Conservation (phyloP, 805 yeast genomes). For the Zygosaccharomyces bailii region DNA sequence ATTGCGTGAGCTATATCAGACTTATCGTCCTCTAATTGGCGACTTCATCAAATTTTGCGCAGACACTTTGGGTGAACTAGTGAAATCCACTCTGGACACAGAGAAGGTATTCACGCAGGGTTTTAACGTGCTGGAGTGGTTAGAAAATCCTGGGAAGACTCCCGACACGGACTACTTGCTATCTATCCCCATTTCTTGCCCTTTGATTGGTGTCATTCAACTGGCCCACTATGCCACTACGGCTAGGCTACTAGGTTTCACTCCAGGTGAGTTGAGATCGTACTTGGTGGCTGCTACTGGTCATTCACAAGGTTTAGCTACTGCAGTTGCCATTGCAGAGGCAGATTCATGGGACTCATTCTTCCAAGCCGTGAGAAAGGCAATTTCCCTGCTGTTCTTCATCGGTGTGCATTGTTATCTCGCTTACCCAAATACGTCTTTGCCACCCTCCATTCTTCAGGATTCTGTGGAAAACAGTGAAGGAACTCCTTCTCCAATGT, state of each 20-base stretch:
- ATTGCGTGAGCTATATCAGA: slow-evolving; percentile 75
- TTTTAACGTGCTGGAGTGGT: slow-evolving; percentile 84
- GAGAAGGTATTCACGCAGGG: slow-evolving; percentile 93
- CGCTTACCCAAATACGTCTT: slow-evolving; percentile 87
- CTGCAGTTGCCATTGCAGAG: slow-evolving; percentile 86
- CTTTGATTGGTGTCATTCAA: slow-evolving; percentile 95
- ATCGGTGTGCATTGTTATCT: slow-evolving; percentile 90
- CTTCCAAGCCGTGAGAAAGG: slow-evolving; percentile 64
- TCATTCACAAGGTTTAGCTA: slow-evolving; percentile 87
- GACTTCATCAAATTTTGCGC: slow-evolving; percentile 73
- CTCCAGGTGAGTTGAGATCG: slow-evolving; percentile 83
- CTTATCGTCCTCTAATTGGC: slow-evolving; percentile 69
- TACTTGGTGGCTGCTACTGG: slow-evolving; percentile 75
- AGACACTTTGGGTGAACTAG: slow-evolving; percentile 60
- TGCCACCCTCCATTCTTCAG: slow-evolving; percentile 88
- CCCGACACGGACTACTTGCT: slow-evolving; percentile 87
- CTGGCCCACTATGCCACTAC: slow-evolving; percentile 89
- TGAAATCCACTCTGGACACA: slow-evolving; percentile 64
- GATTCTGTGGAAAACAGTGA: slow-evolving; percentile 93
- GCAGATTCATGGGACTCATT: slow-evolving; percentile 84
- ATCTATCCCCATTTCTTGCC: slow-evolving; percentile 92
- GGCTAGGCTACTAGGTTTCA: slow-evolving; percentile 74
- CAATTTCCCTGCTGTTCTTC: slow-evolving; percentile 82
- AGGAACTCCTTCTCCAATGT: slow-evolving; percentile 97
- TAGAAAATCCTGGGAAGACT: slow-evolving; percentile 74